Evolutionary conservation across 495 filamentous ascomycete species (phyloP).

Genomic region (Friedmanniomyces simplex): DNA sequence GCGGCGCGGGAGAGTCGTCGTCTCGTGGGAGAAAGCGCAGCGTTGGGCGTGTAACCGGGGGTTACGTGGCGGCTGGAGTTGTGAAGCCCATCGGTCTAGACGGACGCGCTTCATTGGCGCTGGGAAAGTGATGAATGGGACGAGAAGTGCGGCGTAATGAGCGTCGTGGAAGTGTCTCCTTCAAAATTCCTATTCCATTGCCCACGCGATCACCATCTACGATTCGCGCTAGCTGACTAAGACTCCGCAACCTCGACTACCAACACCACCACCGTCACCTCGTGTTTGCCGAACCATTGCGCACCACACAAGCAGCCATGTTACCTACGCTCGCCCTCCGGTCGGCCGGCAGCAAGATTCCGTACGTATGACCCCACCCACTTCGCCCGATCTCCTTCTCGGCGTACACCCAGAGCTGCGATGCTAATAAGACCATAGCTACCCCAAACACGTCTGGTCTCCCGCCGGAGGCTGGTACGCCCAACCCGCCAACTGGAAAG

Average conservation of each 20-base stretch:
- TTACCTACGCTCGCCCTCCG: slow-evolving; percentile 8
- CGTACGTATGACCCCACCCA: too few relatives aligned
- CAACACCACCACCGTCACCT: not conserved
- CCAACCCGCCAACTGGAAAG: slow-evolving; percentile 87
- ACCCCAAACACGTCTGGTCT: slow-evolving; percentile 71
- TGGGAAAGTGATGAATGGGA: slow-evolving; percentile 9
- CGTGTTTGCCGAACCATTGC: not conserved
- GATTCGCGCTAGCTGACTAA: not conserved
- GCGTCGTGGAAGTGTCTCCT: not conserved
- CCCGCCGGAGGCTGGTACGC: slow-evolving; percentile 95
- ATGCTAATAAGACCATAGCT: too few relatives aligned
- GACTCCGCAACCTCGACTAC: not conserved
- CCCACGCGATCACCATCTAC: slow-evolving; percentile 8
- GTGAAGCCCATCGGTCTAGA: slow-evolving; percentile 59
- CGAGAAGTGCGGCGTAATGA: not conserved
- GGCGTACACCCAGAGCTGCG: too few relatives aligned
- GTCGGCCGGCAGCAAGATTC: slow-evolving; percentile 69
- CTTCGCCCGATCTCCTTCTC: too few relatives aligned
- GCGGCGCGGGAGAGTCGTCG: not conserved
- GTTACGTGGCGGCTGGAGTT: slow-evolving; percentile 41
- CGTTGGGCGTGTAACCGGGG: slow-evolving; percentile 13
- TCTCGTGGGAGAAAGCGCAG: slow-evolving; percentile 11
- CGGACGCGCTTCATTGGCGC: slow-evolving; percentile 58
- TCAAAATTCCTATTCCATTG: slow-evolving; percentile 5
- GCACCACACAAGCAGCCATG: slow-evolving; percentile 1